Evolutionary conservation across 345 rosid genomes (phyloP).

Genomic region (Eucalyptus camaldulensis): DNA sequence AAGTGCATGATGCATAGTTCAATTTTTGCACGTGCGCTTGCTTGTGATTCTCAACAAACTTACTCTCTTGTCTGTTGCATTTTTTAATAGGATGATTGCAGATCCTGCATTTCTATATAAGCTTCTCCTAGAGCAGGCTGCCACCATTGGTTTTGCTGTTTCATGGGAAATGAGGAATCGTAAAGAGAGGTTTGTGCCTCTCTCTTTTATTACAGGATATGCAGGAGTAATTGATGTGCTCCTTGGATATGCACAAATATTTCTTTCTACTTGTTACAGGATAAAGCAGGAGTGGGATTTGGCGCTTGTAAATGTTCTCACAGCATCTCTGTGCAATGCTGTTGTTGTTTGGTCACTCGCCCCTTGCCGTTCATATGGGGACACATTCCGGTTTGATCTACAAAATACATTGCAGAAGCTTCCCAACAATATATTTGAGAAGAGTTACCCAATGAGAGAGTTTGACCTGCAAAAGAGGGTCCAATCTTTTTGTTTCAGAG

Average conservation of each 20-base stretch:
- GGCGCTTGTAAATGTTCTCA: conserved; percentile 80
- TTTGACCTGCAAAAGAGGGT: conserved; percentile 81
- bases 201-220: not conserved
- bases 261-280: conserved; percentile 9
- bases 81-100: conserved; percentile 69
- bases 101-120: conserved; percentile 84
- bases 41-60: not conserved
- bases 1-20: not conserved
- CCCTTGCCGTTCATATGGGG: conserved; percentile 92
- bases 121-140: conserved; percentile 81
- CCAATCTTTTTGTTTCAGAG: conserved; percentile 79
- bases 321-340: conserved; percentile 77
- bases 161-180: conserved; percentile 91
- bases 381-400: conserved; percentile 79
- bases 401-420: conserved; percentile 94
- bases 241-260: not conserved
- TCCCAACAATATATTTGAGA: conserved; percentile 89
- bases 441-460: conserved; percentile 84
- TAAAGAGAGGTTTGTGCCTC: conserved; percentile 49
- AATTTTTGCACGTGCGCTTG: not conserved
- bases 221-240: not conserved
- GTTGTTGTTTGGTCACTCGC: conserved; percentile 84
- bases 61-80: not conserved
- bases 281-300: conserved; percentile 93
- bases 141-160: conserved; percentile 76